A percentile compares a stretch with the other conserved stretches of the same genome.
These are phyloP conservation scores for Apiosordaria backusii DNA, from an alignment of 495 filamentous ascomycete genomes.

Conservation along the genomic window DNA sequence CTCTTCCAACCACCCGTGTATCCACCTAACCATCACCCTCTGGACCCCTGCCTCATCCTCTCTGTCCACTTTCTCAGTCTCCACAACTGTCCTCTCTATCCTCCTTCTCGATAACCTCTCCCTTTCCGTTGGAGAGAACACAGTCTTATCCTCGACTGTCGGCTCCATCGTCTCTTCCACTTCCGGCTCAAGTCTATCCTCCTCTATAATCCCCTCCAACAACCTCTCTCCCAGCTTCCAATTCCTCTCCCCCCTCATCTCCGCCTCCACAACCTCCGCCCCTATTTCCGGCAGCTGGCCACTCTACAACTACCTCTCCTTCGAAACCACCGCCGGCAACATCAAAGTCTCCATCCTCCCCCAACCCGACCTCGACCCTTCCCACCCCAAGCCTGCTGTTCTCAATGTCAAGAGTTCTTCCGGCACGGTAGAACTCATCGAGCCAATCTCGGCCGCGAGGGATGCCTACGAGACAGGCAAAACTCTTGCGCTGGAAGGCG, in stretches of 20 bases:
- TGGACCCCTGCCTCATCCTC: constrained; percentile 38
- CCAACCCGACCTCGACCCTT: constrained; percentile 19
- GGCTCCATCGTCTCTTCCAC: constrained; percentile 31
- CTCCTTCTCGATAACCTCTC: constrained; percentile 41
- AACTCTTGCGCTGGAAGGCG: constrained; percentile 1
- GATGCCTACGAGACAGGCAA: constrained; percentile 13
- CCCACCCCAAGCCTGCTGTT: constrained; percentile 31
- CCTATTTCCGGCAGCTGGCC: constrained; percentile 43
- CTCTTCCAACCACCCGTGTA: constrained; percentile 32
- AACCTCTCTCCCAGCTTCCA: constrained; percentile 22
- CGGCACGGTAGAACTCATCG: constrained; percentile 33
- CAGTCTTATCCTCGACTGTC: constrained; percentile 24
- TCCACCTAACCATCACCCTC: constrained; percentile 38
- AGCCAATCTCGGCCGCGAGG: constrained; percentile 29
- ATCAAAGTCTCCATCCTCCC: constrained; percentile 39
- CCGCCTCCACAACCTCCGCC: constrained; percentile 34
- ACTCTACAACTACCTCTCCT: constrained; percentile 37
- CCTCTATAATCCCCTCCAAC: too few species aligned
- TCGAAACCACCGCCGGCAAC: constrained; percentile 38
- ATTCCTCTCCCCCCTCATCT: constrained; percentile 36
- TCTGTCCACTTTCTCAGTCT: constrained; percentile 29
- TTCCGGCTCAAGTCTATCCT: constrained; percentile 12
- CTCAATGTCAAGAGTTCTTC: constrained; percentile 36
- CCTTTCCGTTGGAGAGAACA: constrained; percentile 22
- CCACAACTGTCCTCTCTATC: constrained; percentile 38